Base-by-base conservation (phyloP, 805 yeast genomes). In the Kurtzmaniella fragi region DNA sequence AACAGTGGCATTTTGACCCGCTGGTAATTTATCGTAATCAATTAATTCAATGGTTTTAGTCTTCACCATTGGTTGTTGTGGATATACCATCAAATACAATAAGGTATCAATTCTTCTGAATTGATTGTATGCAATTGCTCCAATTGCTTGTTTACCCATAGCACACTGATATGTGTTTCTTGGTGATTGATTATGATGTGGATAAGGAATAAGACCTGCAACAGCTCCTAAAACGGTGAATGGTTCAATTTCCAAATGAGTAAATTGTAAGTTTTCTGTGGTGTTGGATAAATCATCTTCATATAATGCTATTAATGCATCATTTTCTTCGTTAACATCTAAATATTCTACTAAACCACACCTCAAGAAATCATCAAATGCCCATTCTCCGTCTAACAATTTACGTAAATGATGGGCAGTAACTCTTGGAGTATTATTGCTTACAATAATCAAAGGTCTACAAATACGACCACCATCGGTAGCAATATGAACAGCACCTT, bases 121-220 rank as follows among this genome's bases (percentile, higher is more conserved):
- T 65, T 93, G 99, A 62, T 93, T 93, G 61, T 93, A 93, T 9
- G 95, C 96, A 64, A 93, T 93, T 2, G 98, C 98, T 50, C 99
- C 99, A 62, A 93, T 91, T n/a, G 99, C 99, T 69, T 93, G 99
- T 66, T 88, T 88, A 80, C 96, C 95, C 95, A 86, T 86, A 57
- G 95, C 95, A 74, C 95, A 86, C 64, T 86, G 95, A 64, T 86
- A 86, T 4, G 95, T 86, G 63, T 86, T 86, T 72, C 95, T 79
- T 32, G 95, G 95, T 4, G 95, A 84, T 65, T 86, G 95, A 64
- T 86, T 86, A 59, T 86, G 95, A 57, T 86, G 95, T 34, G 95
- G 95, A 55, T 87, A 86, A 14, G 95, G 95, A 70, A 86, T 86
- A 50, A 86, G 71, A 20, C 95, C 95, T 0, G 95, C 96, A 40